Evolutionary conservation across 257 asterid genomes (phyloP).

Genomic region (Lantana camara): DNA sequence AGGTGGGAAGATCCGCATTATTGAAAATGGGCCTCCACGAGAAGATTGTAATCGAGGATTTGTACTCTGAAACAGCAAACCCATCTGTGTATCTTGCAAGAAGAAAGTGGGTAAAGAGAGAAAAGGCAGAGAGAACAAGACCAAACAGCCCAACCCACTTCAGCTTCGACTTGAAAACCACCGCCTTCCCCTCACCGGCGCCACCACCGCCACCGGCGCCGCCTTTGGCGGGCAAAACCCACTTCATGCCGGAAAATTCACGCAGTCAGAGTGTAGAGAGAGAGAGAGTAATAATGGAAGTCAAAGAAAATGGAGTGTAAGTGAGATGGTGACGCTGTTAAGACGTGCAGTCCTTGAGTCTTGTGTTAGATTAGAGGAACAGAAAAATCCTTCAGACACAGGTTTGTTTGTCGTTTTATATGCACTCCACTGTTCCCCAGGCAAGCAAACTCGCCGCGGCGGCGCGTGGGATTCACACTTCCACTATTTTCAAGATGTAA

Average conservation of each 20-base stretch:
- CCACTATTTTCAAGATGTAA: no score
- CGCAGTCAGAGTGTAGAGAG: constrained; percentile 13
- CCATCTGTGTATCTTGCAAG: constrained; percentile 84
- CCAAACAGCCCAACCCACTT: constrained; percentile 88
- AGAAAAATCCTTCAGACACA: constrained; percentile 30
- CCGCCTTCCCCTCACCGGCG: constrained; percentile 54
- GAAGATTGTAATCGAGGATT: constrained; percentile 80
- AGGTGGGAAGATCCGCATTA: constrained; percentile 52
- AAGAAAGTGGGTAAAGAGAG: constrained; percentile 83
- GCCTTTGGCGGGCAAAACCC: constrained; percentile 51
- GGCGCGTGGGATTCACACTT: no score
- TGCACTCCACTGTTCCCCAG: neutral
- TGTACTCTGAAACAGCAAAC: constrained; percentile 64
- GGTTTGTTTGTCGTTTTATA: constrained; percentile 40
- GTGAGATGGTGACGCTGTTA: constrained; percentile 37
- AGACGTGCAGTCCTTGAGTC: constrained; percentile 16
- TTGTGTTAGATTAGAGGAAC: constrained; percentile 29
- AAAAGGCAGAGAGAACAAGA: constrained; percentile 70
- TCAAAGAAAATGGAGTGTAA: neutral
- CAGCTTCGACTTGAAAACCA: constrained; percentile 76
- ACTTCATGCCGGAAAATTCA: constrained; percentile 46
- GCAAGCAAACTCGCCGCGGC: constrained; percentile 26
- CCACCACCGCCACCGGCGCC: constrained; percentile 36
- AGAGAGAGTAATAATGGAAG: constrained; percentile 20
- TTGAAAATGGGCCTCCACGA: constrained; percentile 91